Conservation (phyloP, 257 asterid genomes). For the Lycium barbarum region DNA sequence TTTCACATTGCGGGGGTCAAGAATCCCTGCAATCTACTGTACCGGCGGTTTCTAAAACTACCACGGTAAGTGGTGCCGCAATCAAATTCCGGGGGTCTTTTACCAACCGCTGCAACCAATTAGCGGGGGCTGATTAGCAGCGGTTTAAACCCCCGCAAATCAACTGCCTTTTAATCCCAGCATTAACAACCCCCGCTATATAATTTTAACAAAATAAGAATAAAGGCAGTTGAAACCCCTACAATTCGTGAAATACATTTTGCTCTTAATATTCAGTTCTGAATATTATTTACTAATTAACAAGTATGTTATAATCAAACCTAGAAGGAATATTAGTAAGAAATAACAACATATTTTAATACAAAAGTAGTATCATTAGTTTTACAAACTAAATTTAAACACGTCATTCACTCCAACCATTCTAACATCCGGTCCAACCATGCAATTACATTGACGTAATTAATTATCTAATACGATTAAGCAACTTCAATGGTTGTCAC, state of each 20-base stretch:
- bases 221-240: neutral
- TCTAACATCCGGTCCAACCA: no score
- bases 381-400: no score
- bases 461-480: no score
- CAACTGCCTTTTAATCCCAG: neutral
- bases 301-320: no score
- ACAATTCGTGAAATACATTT: neutral
- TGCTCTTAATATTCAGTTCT: neutral
- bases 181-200: neutral
- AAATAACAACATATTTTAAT: no score
- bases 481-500: no score
- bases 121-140: neutral
- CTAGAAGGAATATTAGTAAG: no score
- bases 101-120: neutral
- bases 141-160: neutral
- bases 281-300: no score
- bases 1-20: neutral
- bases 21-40: neutral
- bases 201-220: neutral
- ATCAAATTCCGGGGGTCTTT: neutral
- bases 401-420: no score
- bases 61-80: neutral
- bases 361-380: no score
- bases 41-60: neutral
- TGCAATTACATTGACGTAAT: no score